Base-by-base conservation (phyloP, 805 yeast species). In the Dipodascus geniculatus region DNA sequence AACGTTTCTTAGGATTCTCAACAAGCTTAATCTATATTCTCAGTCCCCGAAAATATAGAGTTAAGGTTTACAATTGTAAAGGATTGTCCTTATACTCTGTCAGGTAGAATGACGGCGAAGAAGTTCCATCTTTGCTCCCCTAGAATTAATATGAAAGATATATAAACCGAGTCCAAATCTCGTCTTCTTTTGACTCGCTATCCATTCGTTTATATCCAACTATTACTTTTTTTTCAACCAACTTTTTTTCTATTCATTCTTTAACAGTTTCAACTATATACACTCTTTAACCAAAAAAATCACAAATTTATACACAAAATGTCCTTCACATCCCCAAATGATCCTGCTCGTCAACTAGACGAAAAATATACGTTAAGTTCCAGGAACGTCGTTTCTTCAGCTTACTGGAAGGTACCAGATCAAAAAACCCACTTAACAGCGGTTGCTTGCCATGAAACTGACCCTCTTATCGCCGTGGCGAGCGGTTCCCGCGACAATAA, bases 401-500 rank as follows among this genome's bases (percentile, higher is more conserved):
- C 44, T 6, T 68, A 71, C 57, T 70, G 72, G 73, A 58, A 59
- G 47, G 67, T 71, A 1, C 74, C 74, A 1, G 75, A 71, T 55
- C 50, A 58, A 23, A 48, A 58, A 11, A 58, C 61, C 44, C 67
- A 65, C 51, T 58, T 71, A 31, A 68, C 74, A 0, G 58, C 68
- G 3, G 55, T 71, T 2, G 72, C 71, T 1, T 57, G 65, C 14
- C 72, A 70, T 50, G 65, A 64, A 38, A 56, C 62, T 6, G 61
- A 62, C n/a, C 74, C 76, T 1, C 63, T 74, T 2, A 63, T 81
- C 51, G 85, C 84, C 1, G 73, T 80, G n/a, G 75, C 81, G 2
- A 74, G 80, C 54, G 84, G 80, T 2, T 71, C 73, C 51, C 50
- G 58, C 8, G 68, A 65, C 11, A 66, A 73, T 56, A 80, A 80